Evolutionary conservation across 306 rosid species (phyloP).

Genomic region (Ochetophila trinervis): DNA sequence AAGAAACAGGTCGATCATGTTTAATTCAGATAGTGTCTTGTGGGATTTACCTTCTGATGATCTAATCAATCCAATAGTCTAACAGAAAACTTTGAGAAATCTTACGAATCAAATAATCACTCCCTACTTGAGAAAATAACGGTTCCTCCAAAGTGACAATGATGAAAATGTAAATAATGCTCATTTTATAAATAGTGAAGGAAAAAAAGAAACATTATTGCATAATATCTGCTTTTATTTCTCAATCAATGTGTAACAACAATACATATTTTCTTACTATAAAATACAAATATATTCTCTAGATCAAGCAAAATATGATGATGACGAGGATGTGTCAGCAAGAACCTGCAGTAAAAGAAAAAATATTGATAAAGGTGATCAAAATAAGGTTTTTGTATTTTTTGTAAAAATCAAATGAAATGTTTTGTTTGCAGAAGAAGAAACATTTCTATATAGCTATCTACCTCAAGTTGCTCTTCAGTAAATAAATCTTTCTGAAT

Average conservation of each 20-base stretch:
- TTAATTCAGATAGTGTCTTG: slow-evolving; percentile 67
- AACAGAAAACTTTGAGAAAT: slow-evolving; percentile 26
- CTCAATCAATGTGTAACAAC: slow-evolving; percentile 36
- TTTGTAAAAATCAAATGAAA: not conserved
- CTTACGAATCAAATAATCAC: slow-evolving; percentile 20
- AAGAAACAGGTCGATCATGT: slow-evolving; percentile 61
- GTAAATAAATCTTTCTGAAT: slow-evolving; percentile 85
- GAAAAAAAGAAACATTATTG: slow-evolving; percentile 23
- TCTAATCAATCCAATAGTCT: slow-evolving; percentile 65
- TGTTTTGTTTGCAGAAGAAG: not conserved
- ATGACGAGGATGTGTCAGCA: slow-evolving; percentile 94
- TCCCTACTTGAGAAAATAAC: slow-evolving; percentile 40
- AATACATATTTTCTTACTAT: slow-evolving; percentile 30
- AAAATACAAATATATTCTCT: slow-evolving; percentile 20
- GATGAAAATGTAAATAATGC: slow-evolving; percentile 65
- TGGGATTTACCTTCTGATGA: slow-evolving; percentile 93
- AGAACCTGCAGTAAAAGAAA: slow-evolving; percentile 58
- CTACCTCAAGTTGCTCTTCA: slow-evolving; percentile 99
- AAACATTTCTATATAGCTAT: slow-evolving; percentile 33
- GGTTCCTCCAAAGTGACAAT: slow-evolving; percentile 22
- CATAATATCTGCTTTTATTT: slow-evolving; percentile 31
- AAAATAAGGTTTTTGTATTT: not conserved
- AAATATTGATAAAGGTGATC: not conserved
- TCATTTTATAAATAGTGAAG: slow-evolving; percentile 42
- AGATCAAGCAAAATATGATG: slow-evolving; percentile 89